A percentile compares a stretch with the other conserved stretches of the same genome.
phyloP scores from a whole-genome alignment of 805 yeast species.

The Nakazawaea holstii region DNA sequence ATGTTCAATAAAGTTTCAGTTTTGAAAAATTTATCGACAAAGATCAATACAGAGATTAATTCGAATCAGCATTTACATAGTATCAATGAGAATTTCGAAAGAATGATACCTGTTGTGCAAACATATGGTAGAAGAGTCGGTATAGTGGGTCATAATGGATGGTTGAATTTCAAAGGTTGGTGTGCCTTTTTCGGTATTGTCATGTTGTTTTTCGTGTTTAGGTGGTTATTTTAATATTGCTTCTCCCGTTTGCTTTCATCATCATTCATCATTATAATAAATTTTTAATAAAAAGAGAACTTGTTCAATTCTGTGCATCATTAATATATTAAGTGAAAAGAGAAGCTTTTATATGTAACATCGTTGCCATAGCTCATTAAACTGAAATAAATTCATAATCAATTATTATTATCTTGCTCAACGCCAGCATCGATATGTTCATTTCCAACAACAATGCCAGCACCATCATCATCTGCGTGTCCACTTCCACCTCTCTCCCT shows the following conservation, averaged over 20 bases:
- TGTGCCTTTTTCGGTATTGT: constrained; percentile 33
- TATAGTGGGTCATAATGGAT: constrained; percentile 64
- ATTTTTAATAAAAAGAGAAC: too few relatives aligned
- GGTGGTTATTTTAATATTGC: constrained; percentile 26
- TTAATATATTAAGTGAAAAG: too few relatives aligned
- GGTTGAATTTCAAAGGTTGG: constrained; percentile 13
- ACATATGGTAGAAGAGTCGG: constrained; percentile 60
- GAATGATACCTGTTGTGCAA: constrained; percentile 52
- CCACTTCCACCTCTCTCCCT: constrained; percentile 38
- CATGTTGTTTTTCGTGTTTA: constrained; percentile 39
- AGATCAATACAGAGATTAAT: constrained; percentile 61
- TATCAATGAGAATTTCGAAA: constrained; percentile 37
- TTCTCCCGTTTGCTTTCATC: too few relatives aligned
- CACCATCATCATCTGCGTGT: constrained; percentile 21
- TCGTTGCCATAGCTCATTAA: too few relatives aligned
- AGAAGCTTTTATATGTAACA: too few relatives aligned
- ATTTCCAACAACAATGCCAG: neutral
- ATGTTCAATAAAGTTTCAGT: constrained; percentile 50
- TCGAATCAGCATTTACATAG: constrained; percentile 26
- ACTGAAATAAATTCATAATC: too few relatives aligned
- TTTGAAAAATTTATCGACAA: constrained; percentile 48
- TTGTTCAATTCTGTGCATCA: too few relatives aligned
- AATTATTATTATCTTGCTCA: constrained; percentile 20
- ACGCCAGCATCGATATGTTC: neutral
- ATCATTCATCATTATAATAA: too few relatives aligned